phyloP scores from a whole-genome alignment of 371 early-diverging fungal genomes.

The Gilbertella persicaria region DNA sequence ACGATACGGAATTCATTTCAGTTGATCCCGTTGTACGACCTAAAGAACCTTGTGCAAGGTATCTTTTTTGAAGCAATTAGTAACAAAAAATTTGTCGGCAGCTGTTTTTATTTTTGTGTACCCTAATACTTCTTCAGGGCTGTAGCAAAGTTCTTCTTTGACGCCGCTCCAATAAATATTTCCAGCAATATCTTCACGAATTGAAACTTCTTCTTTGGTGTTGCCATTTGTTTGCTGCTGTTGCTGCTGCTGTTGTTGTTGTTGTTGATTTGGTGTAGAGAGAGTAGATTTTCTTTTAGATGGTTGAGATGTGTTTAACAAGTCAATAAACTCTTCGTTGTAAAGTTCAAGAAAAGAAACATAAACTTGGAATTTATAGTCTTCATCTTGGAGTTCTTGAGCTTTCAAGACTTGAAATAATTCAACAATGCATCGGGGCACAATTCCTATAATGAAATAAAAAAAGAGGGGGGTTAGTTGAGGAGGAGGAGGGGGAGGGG shows the following conservation, averaged over 20 bases:
- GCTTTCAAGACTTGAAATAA: conserved; percentile 55
- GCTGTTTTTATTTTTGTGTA: conserved; percentile 20
- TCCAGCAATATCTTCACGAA: conserved; percentile 89
- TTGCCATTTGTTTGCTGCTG: conserved; percentile 5
- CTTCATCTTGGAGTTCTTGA: conserved; percentile 35
- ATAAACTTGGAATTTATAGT: conserved; percentile 48
- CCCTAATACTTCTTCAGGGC: conserved; percentile 74
- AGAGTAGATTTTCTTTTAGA: conserved; percentile 15
- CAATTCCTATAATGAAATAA: conserved; percentile 63
- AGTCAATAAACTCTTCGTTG: conserved; percentile 92
- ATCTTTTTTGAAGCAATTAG: conserved; percentile 7
- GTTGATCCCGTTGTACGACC: conserved; percentile 91
- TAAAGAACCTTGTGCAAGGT: conserved; percentile 72
- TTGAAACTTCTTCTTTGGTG: conserved; percentile 48
- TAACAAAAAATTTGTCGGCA: not conserved
- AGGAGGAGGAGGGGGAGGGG: conserved; percentile 1
- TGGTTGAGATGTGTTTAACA: conserved; percentile 55
- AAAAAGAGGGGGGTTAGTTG: not conserved
- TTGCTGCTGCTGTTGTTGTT: conserved; percentile 37
- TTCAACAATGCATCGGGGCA: conserved; percentile 82
- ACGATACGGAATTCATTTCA: conserved; percentile 94
- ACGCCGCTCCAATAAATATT: conserved; percentile 87
- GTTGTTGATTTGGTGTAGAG: not conserved
- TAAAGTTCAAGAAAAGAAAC: conserved; percentile 90
- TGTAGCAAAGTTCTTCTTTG: conserved; percentile 71